These are phyloP conservation scores for Cordyceps tenuipes DNA, from an alignment of 2,329 filamentous ascomycete genomes.

Conservation along the genomic window DNA sequence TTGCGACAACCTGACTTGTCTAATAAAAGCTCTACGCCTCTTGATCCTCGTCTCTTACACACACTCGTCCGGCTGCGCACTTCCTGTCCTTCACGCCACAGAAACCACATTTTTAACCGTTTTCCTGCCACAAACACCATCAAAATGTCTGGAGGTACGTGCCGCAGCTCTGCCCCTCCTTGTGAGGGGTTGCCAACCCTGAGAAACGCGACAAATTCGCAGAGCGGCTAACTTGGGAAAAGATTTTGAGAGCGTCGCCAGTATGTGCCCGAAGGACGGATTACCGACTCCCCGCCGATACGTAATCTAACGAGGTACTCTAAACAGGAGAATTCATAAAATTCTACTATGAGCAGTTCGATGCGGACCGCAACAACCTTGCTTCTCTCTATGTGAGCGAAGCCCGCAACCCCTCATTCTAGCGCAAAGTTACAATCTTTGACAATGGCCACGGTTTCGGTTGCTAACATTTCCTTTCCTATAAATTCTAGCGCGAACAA, in stretches of 20 bases:
- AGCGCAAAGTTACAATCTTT: background rate
- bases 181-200: background rate
- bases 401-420: background rate
- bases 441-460: background rate
- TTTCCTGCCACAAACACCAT: conserved; percentile 9
- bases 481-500: conserved; percentile 52
- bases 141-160: conserved; percentile 28
- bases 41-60: conserved; percentile 2
- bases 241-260: conserved; percentile 40
- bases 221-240: conserved; percentile 16
- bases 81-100: background rate
- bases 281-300: background rate
- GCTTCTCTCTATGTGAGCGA: conserved; percentile 71
- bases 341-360: conserved; percentile 89
- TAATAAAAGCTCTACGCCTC: background rate
- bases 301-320: background rate
- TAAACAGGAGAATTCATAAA: conserved; percentile 71
- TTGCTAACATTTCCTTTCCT: background rate
- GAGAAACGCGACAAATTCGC: conserved; percentile 11
- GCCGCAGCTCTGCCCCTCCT: conserved; percentile 2
- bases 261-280: conserved; percentile 27
- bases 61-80: conserved; percentile 16
- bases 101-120: background rate
- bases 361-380: conserved; percentile 58
- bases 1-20: conserved; percentile 10